Conservation (phyloP, 2,329 filamentous ascomycete species). For the Hortaea werneckii region DNA sequence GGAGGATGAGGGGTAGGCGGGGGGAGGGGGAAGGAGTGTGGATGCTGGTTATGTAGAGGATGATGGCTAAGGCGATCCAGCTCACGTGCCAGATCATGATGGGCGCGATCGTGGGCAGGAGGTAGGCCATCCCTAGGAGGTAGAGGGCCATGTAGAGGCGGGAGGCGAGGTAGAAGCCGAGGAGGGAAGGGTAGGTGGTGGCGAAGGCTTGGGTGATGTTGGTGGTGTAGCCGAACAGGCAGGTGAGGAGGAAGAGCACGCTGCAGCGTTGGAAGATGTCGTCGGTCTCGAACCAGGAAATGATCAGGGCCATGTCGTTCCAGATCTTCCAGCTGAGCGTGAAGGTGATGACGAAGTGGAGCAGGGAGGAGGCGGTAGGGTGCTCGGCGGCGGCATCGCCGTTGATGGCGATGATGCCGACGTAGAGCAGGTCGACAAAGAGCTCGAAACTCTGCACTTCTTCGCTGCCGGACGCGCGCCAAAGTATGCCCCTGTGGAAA, state of each 20-base stretch:
- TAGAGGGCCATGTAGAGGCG: slow-evolving; percentile 45
- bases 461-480: slow-evolving; percentile 49
- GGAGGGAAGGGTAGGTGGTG: slow-evolving; percentile 46
- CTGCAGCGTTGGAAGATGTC: slow-evolving; percentile 49
- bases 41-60: slow-evolving; percentile 52
- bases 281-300: slow-evolving; percentile 51
- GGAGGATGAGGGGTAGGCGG: slow-evolving; percentile 47
- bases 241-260: slow-evolving; percentile 52
- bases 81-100: slow-evolving; percentile 44
- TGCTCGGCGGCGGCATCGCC: slow-evolving; percentile 51
- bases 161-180: slow-evolving; percentile 50
- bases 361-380: slow-evolving; percentile 44
- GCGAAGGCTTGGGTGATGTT: slow-evolving; percentile 51
- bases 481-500: slow-evolving; percentile 55
- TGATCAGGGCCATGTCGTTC: slow-evolving; percentile 47
- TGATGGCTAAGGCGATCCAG: slow-evolving; percentile 37
- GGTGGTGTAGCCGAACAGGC: slow-evolving; percentile 52
- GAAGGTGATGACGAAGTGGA: slow-evolving; percentile 50
- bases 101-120: slow-evolving; percentile 49
- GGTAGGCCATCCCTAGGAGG: slow-evolving; percentile 35
- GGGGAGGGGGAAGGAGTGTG: slow-evolving; percentile 45
- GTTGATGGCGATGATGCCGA: slow-evolving; percentile 54
- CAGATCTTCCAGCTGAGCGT: slow-evolving; percentile 56
- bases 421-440: slow-evolving; percentile 54
- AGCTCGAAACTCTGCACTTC: slow-evolving; percentile 55